These are phyloP conservation scores for Reutealis trisperma DNA, from an alignment of 345 rosid genomes.

Conservation along the genomic window DNA sequence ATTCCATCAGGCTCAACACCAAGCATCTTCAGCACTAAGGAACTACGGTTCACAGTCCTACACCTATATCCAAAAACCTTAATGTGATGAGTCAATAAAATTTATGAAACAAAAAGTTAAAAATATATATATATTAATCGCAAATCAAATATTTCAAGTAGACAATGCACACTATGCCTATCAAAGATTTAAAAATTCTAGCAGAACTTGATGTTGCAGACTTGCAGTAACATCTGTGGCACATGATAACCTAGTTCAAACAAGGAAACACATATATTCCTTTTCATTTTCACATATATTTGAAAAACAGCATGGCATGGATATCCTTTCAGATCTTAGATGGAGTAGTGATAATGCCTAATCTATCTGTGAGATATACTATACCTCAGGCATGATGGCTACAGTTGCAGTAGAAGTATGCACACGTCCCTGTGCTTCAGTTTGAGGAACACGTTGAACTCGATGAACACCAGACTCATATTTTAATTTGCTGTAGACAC, in stretches of 20 bases:
- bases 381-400: conserved; percentile 98
- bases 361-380: background rate
- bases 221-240: background rate
- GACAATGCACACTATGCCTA: background rate
- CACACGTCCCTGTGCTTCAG: conserved; percentile 92
- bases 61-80: background rate
- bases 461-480: conserved; percentile 96
- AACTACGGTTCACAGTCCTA: background rate
- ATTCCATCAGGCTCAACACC: background rate
- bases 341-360: background rate
- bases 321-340: conserved; percentile 4
- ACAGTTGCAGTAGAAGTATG: conserved; percentile 98
- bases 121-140: background rate
- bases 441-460: conserved; percentile 96
- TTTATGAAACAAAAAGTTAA: background rate
- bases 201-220: background rate
- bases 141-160: background rate
- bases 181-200: background rate
- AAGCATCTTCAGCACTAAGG: background rate
- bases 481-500: conserved; percentile 91
- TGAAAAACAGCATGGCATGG: background rate
- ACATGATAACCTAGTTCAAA: background rate
- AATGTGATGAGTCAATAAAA: background rate
- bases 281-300: background rate
- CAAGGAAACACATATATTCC: background rate